Conservation (phyloP, 371 early-diverging fungal species). For the Parasitella parasitica region DNA sequence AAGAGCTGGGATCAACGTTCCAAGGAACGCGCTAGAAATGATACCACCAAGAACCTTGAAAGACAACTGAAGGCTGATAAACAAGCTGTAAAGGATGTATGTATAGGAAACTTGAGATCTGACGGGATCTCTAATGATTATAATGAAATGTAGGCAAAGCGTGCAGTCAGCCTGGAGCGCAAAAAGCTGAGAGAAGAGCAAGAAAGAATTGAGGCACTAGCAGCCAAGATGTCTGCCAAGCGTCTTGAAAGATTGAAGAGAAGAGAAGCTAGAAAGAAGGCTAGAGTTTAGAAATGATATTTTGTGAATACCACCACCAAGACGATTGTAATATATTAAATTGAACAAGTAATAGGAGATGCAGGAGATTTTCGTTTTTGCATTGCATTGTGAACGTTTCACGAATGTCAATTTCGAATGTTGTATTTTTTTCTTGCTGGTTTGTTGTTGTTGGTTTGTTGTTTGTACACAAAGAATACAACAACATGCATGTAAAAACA, state of each 20-base stretch:
- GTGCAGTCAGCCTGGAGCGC: conserved; percentile 59
- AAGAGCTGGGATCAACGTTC: conserved; percentile 54
- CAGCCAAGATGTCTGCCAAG: conserved; percentile 35
- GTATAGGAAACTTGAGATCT: not conserved
- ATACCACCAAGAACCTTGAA: conserved; percentile 46
- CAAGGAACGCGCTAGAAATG: conserved; percentile 39
- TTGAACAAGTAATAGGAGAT: not conserved
- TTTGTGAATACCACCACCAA: not conserved
- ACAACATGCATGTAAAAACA: conserved; percentile 1
- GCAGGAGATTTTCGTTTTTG: not conserved
- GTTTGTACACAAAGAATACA: conserved; percentile 3
- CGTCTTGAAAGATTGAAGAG: conserved; percentile 27
- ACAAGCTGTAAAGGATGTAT: conserved; percentile 55
- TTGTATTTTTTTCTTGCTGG: not conserved
- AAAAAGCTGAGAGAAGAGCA: conserved; percentile 63
- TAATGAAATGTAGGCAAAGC: conserved; percentile 46
- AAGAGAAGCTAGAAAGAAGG: conserved; percentile 33
- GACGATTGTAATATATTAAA: not conserved
- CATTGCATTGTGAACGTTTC: conserved; percentile 8
- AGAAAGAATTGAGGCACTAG: conserved; percentile 56
- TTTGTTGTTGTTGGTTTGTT: conserved; percentile 6
- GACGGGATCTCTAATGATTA: not conserved
- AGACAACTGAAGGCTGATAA: conserved; percentile 58
- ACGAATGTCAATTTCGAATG: conserved; percentile 12
- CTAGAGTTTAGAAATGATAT: conserved; percentile 18